phyloP scores from a whole-genome alignment of 2,329 filamentous ascomycete species.

The Stachybotrys chartarum region DNA sequence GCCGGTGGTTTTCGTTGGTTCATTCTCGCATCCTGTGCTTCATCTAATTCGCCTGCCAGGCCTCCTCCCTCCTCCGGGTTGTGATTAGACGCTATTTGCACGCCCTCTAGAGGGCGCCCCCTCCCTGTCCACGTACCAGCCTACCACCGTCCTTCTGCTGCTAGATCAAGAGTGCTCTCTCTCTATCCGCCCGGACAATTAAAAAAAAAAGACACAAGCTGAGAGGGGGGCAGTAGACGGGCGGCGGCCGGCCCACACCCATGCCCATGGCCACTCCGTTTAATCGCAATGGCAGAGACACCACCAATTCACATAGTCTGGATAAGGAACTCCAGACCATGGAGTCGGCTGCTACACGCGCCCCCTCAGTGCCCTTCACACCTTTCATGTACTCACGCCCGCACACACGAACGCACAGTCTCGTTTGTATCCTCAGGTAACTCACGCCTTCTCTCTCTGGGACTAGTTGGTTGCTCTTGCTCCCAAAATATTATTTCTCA shows the following conservation, averaged over 20 bases:
- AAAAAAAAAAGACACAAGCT: background rate
- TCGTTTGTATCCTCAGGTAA: background rate
- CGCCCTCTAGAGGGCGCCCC: background rate
- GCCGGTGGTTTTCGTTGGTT: background rate
- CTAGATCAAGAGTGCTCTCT: background rate
- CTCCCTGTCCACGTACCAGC: background rate
- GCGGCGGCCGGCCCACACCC: background rate
- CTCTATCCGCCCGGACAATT: background rate
- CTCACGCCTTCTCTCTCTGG: background rate
- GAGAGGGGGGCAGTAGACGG: background rate
- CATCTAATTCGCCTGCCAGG: background rate
- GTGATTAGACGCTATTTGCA: background rate
- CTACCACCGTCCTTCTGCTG: too few relatives aligned
- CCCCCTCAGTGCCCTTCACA: conserved; percentile 20
- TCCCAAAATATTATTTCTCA: conserved; percentile 35
- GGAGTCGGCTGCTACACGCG: conserved; percentile 12
- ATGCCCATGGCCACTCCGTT: background rate
- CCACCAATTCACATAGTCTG: conserved; percentile 18
- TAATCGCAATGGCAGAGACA: conserved; percentile 20
- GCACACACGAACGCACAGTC: background rate
- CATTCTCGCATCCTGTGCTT: background rate
- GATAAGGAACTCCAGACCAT: conserved; percentile 11
- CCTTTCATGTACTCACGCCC: conserved; percentile 1
- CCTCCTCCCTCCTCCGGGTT: background rate
- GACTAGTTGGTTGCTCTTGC: conserved; percentile 2